A percentile compares a stretch with the other conserved stretches of the same genome.
phyloP scores from a whole-genome alignment of 2,329 filamentous ascomycete species.

The Tolypocladium capitatum region DNA sequence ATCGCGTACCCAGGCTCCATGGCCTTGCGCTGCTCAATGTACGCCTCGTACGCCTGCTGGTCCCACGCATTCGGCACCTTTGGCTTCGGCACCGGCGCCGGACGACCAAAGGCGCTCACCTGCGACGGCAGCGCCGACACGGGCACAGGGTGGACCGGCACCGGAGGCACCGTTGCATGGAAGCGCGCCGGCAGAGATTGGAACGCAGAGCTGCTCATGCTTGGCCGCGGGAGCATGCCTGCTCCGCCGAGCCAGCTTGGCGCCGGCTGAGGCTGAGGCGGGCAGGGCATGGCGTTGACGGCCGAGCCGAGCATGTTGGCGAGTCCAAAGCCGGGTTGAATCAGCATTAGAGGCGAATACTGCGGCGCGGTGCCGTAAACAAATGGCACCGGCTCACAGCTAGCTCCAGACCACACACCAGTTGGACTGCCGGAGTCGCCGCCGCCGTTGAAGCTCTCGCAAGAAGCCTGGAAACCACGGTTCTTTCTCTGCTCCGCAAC shows the following conservation, averaged over 20 bases:
- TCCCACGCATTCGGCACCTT: conserved; percentile 23
- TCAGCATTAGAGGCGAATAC: background rate
- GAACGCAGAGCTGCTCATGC: background rate
- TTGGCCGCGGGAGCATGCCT: background rate
- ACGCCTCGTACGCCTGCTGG: conserved; percentile 34
- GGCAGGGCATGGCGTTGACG: background rate
- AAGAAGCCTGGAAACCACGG: background rate
- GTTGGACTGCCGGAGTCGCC: background rate
- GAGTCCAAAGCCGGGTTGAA: background rate
- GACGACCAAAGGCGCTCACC: background rate
- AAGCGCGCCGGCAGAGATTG: conserved; percentile 1
- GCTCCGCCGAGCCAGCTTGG: background rate
- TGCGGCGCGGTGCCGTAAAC: background rate
- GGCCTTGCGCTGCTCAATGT: conserved; percentile 34
- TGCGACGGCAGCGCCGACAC: background rate
- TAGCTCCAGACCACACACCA: background rate
- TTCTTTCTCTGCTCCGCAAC: background rate
- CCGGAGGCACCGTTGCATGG: background rate
- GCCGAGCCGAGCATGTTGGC: background rate
- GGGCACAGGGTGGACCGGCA: background rate
- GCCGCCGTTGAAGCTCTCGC: background rate
- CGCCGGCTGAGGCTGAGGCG: background rate
- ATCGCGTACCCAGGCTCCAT: conserved; percentile 33
- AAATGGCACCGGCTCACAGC: background rate
- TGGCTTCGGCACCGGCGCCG: conserved; percentile 23